Conservation (phyloP, 164 flowering plant genomes). For the Aristolochia fimbriata region DNA sequence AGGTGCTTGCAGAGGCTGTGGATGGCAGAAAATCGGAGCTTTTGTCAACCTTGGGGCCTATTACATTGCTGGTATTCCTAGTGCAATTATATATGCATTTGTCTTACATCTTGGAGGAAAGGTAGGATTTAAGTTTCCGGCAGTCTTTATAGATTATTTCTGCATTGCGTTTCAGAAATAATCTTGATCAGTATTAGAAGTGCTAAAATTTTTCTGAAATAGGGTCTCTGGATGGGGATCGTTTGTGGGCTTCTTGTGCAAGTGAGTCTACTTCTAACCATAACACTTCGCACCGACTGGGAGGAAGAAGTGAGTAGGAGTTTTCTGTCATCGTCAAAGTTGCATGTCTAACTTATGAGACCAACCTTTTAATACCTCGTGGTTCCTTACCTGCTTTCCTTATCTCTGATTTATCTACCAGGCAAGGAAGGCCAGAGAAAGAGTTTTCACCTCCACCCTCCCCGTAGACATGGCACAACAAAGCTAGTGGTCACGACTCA, state of each 20-base stretch:
- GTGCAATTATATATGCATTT: slow-evolving; percentile 46
- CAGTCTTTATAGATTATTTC: neutral
- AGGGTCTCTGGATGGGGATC: slow-evolving; percentile 79
- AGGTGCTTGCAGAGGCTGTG: slow-evolving; percentile 82
- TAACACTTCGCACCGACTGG: slow-evolving; percentile 56
- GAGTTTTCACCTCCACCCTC: slow-evolving; percentile 1
- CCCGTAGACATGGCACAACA: slow-evolving; percentile 1
- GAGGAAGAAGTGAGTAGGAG: slow-evolving; percentile 41
- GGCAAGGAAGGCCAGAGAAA: neutral
- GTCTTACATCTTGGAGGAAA: slow-evolving; percentile 52
- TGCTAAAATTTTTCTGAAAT: neutral
- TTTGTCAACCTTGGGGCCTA: slow-evolving; percentile 59
- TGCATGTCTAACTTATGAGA: too few relatives aligned
- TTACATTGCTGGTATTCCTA: slow-evolving; percentile 67
- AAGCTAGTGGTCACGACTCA: too few relatives aligned
- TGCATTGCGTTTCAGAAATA: neutral
- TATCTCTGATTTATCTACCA: neutral
- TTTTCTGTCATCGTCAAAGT: neutral
- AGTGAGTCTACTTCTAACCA: slow-evolving; percentile 22
- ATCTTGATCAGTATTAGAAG: neutral
- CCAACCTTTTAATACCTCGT: too few relatives aligned
- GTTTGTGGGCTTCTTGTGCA: slow-evolving; percentile 52
- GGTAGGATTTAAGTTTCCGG: slow-evolving; percentile 23
- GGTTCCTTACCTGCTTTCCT: neutral
- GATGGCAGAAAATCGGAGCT: slow-evolving; percentile 82